phyloP scores from a whole-genome alignment of 2,329 filamentous ascomycete genomes.

The Cadophora gregata region DNA sequence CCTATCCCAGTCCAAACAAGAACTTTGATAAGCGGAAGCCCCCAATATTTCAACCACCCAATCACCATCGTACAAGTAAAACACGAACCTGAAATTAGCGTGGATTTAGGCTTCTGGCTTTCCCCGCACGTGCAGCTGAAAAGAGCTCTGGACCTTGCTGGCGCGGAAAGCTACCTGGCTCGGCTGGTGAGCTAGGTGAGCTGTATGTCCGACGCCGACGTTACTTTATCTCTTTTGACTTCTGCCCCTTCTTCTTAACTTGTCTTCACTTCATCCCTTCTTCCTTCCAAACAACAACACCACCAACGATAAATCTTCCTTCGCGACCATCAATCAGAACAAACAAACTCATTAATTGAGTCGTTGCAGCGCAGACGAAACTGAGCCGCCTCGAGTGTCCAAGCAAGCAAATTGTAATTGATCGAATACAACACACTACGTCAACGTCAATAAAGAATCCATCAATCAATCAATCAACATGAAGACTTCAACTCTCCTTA shows the following conservation, averaged over 20 bases:
- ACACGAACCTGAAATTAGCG: neutral
- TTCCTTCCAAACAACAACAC: neutral
- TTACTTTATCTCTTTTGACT: neutral
- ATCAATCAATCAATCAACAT: slow-evolving; percentile 45
- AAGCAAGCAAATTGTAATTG: too few relatives aligned
- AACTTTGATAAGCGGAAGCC: too few relatives aligned
- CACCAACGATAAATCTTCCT: too few relatives aligned
- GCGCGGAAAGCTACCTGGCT: neutral
- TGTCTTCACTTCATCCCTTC: neutral
- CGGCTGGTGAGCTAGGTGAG: neutral
- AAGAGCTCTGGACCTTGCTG: slow-evolving; percentile 2
- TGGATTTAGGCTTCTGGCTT: neutral
- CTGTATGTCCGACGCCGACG: neutral
- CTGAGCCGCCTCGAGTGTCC: too few relatives aligned
- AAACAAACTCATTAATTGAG: neutral
- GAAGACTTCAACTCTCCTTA: slow-evolving; percentile 47
- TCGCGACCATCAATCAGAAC: slow-evolving; percentile 43
- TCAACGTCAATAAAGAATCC: neutral
- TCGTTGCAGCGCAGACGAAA: too few relatives aligned
- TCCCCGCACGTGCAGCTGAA: slow-evolving; percentile 11
- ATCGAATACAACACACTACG: too few relatives aligned
- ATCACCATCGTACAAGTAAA: too few relatives aligned
- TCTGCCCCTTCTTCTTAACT: neutral
- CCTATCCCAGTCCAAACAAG: too few relatives aligned
- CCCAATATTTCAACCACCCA: neutral